Percentiles rank a stretch among this genome's conserved stretches.
These are phyloP conservation scores for Scedosporium dehoogii DNA, from an alignment of 2,329 filamentous ascomycete genomes.

Conservation along the genomic window DNA sequence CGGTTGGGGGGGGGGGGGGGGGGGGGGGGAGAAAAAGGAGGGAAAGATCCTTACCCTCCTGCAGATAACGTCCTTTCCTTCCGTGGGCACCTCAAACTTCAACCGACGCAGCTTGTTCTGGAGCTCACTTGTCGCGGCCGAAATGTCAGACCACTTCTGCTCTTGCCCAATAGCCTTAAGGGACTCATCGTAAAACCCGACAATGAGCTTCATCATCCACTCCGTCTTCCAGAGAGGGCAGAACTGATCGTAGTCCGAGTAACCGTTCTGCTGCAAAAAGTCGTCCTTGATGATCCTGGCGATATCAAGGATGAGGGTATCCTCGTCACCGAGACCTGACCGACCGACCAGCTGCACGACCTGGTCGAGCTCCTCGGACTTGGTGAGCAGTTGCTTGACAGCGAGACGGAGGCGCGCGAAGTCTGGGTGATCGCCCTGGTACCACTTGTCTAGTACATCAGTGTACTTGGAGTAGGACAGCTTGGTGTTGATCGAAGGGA, in stretches of 20 bases:
- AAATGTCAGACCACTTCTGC: conserved; percentile 84
- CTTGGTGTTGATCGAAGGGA: conserved; percentile 94
- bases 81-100: conserved; percentile 90
- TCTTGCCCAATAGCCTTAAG: conserved; percentile 92
- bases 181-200: conserved; percentile 94
- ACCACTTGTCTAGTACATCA: conserved; percentile 79
- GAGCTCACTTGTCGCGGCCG: conserved; percentile 80
- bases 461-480: conserved; percentile 97
- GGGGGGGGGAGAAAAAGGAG: background rate
- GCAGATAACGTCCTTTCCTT: conserved; percentile 68
- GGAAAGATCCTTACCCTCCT: conserved; percentile 63
- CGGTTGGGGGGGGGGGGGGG: no score
- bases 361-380: conserved; percentile 95
- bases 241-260: conserved; percentile 98
- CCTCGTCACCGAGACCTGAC: conserved; percentile 85
- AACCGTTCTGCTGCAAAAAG: conserved; percentile 97
- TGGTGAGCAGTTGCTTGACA: conserved; percentile 86
- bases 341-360: conserved; percentile 98
- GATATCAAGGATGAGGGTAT: conserved; percentile 97
- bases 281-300: conserved; percentile 92
- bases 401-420: conserved; percentile 89
- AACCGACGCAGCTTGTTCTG: conserved; percentile 78
- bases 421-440: conserved; percentile 86
- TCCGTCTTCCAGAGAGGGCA: conserved; percentile 99
- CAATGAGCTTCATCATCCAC: conserved; percentile 99